Evolutionary conservation across 345 rosid species (phyloP).

Genomic region (Brassica carinata): DNA sequence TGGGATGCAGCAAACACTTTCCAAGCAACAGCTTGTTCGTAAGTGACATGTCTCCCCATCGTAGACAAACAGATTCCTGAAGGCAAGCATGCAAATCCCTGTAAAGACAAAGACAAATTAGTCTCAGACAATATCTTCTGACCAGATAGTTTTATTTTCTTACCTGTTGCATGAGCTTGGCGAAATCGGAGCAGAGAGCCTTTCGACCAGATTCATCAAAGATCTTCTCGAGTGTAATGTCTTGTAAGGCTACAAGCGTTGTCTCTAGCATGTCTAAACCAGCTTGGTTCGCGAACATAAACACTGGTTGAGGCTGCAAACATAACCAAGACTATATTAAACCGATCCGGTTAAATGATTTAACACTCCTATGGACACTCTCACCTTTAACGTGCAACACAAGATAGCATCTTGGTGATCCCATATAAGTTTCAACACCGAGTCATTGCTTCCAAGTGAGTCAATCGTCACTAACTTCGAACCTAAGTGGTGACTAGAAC

Average conservation of each 20-base stretch:
- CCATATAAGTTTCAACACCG: conserved; percentile 70
- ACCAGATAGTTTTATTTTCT: neutral
- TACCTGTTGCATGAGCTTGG: conserved; percentile 93
- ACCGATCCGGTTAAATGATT: neutral
- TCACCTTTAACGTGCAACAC: conserved; percentile 86
- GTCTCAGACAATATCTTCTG: neutral
- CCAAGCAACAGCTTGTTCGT: conserved; percentile 86
- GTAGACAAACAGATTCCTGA: conserved; percentile 87
- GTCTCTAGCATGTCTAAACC: conserved; percentile 98
- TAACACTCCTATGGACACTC: neutral
- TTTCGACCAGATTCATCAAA: conserved; percentile 86
- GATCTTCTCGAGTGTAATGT: conserved; percentile 80
- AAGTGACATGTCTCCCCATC: conserved; percentile 80
- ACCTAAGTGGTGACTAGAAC: conserved; percentile 66
- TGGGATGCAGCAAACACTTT: conserved; percentile 48
- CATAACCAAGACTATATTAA: neutral
- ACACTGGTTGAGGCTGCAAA: conserved; percentile 74
- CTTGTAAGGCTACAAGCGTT: conserved; percentile 88
- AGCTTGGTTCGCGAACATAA: conserved; percentile 89
- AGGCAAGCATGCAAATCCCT: conserved; percentile 79
- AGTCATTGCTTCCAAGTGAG: conserved; percentile 50
- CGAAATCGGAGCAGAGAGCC: conserved; percentile 64
- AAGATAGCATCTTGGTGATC: conserved; percentile 81
- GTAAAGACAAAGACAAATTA: conserved; percentile 1
- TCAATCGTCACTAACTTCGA: conserved; percentile 68